Percentiles rank a stretch among this genome's conserved stretches.
These are phyloP conservation scores for Phytophthora melonis DNA, from an alignment of 352 stramenopile genomes.

Conservation along the genomic window DNA sequence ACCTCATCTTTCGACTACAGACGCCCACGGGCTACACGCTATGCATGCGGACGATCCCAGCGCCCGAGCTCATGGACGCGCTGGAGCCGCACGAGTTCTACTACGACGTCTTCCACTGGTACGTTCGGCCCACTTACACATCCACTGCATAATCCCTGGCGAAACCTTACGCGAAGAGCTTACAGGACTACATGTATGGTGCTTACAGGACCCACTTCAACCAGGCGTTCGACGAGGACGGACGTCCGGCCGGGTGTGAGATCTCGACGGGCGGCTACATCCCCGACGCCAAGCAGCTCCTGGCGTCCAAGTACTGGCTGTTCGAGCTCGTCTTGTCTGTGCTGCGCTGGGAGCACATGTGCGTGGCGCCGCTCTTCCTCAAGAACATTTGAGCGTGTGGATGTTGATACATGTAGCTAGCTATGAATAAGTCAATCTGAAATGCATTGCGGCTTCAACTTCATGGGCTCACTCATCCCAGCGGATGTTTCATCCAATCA, in stretches of 20 bases:
- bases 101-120: slow-evolving; percentile 76
- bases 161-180: neutral
- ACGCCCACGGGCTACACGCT: slow-evolving; percentile 64
- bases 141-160: neutral
- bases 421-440: no score
- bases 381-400: slow-evolving; percentile 16
- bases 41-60: slow-evolving; percentile 67
- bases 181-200: no score
- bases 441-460: slow-evolving; percentile 3
- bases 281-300: slow-evolving; percentile 52
- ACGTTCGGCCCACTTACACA: slow-evolving; percentile 3
- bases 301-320: slow-evolving; percentile 63
- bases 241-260: slow-evolving; percentile 51
- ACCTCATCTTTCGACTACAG: slow-evolving; percentile 71
- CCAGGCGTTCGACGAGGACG: slow-evolving; percentile 51
- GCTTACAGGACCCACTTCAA: slow-evolving; percentile 61
- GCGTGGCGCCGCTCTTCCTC: slow-evolving; percentile 59
- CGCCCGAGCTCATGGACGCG: slow-evolving; percentile 52
- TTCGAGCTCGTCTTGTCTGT: slow-evolving; percentile 76
- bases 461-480: neutral
- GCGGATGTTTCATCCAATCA: no score
- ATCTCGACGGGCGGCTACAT: slow-evolving; percentile 67
- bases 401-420: no score
- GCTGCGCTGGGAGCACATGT: slow-evolving; percentile 65
- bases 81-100: slow-evolving; percentile 62